These are phyloP conservation scores for Neonothopanus nambi DNA, from an alignment of 1,284 basidiomycete species.

Conservation along the genomic window DNA sequence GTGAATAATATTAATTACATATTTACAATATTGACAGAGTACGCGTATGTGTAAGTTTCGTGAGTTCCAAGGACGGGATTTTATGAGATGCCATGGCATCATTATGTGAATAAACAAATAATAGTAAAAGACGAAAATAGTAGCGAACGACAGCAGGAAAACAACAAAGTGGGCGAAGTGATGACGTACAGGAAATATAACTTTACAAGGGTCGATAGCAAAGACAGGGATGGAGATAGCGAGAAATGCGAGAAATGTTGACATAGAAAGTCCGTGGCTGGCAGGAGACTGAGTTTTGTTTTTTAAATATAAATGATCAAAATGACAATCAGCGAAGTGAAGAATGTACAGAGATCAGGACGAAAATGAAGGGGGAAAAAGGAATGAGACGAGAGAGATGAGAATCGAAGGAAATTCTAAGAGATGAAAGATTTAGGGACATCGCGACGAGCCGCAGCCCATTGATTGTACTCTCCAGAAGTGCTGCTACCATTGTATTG, in stretches of 20 bases:
- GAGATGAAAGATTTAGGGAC: slow-evolving; percentile 8
- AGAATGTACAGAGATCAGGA: not conserved
- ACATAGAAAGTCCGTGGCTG: not conserved
- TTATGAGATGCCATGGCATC: too few relatives aligned
- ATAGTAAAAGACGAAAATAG: slow-evolving; percentile 1
- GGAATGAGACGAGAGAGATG: slow-evolving; percentile 14
- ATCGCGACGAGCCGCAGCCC: slow-evolving; percentile 18
- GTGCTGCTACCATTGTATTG: not conserved
- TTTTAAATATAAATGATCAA: not conserved
- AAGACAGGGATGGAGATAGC: not conserved
- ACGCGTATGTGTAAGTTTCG: not conserved
- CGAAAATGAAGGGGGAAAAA: not conserved
- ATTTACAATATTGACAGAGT: not conserved
- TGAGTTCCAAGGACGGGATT: slow-evolving; percentile 10
- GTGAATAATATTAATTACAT: too few relatives aligned
- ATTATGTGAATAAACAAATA: too few relatives aligned
- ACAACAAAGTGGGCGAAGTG: not conserved
- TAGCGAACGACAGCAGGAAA: slow-evolving; percentile 3
- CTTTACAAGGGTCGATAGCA: not conserved
- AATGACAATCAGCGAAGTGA: not conserved
- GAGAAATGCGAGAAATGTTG: not conserved
- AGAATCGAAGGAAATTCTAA: slow-evolving; percentile 5
- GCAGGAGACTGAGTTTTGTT: not conserved
- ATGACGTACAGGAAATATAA: too few relatives aligned
- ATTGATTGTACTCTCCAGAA: slow-evolving; percentile 29